These are phyloP conservation scores for Hordeum marinum DNA, from an alignment of 176 grass and related monocot species.

Conservation along the genomic window DNA sequence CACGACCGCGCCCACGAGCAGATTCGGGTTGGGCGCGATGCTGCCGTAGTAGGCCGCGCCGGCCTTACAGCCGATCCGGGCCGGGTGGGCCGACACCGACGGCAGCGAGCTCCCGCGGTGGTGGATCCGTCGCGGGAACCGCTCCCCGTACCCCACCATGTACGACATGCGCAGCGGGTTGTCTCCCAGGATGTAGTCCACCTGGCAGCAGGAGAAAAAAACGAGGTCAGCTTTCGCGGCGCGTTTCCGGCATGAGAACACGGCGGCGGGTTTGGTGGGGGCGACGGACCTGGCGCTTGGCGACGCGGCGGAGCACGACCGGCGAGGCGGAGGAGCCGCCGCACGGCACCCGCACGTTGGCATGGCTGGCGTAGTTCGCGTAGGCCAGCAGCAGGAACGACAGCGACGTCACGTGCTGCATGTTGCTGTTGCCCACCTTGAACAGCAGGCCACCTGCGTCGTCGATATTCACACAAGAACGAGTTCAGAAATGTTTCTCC, in stretches of 20 bases:
- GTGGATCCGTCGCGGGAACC: conserved; percentile 76
- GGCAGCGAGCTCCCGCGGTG: conserved; percentile 82
- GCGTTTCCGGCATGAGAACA: neutral
- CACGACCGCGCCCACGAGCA: conserved; percentile 69
- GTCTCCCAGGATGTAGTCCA: conserved; percentile 89
- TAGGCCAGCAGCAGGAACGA: conserved; percentile 91
- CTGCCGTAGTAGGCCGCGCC: conserved; percentile 60
- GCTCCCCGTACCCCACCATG: conserved; percentile 83
- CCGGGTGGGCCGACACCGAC: conserved; percentile 51
- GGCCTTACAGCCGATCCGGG: conserved; percentile 59
- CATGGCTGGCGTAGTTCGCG: conserved; percentile 90
- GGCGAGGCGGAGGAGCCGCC: conserved; percentile 41
- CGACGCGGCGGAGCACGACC: conserved; percentile 65
- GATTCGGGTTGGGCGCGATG: conserved; percentile 63
- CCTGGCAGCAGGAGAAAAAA: conserved; percentile 8
- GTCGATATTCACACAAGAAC: neutral
- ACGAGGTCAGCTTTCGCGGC: neutral
- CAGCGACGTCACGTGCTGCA: conserved; percentile 95
- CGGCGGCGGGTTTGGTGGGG: neutral
- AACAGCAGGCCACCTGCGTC: conserved; percentile 62
- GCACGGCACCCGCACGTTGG: conserved; percentile 58
- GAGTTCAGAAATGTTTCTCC: neutral
- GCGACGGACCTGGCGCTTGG: conserved; percentile 55
- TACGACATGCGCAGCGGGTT: conserved; percentile 95
- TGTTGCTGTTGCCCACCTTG: conserved; percentile 93